phyloP scores from a whole-genome alignment of 1,139 yeast species.

The Hemisphaericaspora lyxosophila region DNA sequence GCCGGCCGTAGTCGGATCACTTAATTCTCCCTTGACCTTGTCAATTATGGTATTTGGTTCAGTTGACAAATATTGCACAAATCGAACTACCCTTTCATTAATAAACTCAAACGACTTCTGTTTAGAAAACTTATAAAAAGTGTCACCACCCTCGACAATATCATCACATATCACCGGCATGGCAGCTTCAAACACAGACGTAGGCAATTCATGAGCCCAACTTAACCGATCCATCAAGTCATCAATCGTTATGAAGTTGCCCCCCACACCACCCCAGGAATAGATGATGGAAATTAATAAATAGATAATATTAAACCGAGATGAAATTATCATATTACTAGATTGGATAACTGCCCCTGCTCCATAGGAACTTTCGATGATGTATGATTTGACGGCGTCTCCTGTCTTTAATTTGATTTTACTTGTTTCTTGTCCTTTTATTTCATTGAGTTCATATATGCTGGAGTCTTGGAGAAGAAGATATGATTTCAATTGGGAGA shows the following conservation, averaged over 20 bases:
- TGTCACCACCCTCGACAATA: conserved; percentile 47
- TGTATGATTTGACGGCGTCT: conserved; percentile 35
- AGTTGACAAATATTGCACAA: conserved; percentile 25
- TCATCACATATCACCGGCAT: conserved; percentile 43
- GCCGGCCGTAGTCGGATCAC: conserved; percentile 20
- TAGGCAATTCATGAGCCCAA: conserved; percentile 28
- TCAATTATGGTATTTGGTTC: conserved; percentile 12
- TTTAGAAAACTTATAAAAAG: conserved; percentile 45
- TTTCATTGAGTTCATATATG: conserved; percentile 34
- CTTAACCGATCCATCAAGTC: conserved; percentile 48
- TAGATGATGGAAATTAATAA: conserved; percentile 40
- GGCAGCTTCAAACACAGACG: conserved; percentile 18
- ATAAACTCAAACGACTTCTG: conserved; percentile 33
- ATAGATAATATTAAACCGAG: conserved; percentile 44
- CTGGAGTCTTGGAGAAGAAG: conserved; percentile 17
- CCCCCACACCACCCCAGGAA: conserved; percentile 22
- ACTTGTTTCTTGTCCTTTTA: conserved; percentile 28
- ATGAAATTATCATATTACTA: conserved; percentile 41
- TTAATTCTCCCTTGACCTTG: conserved; percentile 19
- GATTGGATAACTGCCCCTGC: conserved; percentile 32
- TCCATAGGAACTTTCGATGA: conserved; percentile 25
- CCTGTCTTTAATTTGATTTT: conserved; percentile 22
- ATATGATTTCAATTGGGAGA: conserved; percentile 20
- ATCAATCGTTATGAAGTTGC: conserved; percentile 47
- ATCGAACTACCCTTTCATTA: conserved; percentile 25